A percentile compares a stretch with the other conserved stretches of the same genome.
These are phyloP conservation scores for Lenzites betulinus DNA, from an alignment of 768 basidiomycete genomes.

Conservation along the genomic window DNA sequence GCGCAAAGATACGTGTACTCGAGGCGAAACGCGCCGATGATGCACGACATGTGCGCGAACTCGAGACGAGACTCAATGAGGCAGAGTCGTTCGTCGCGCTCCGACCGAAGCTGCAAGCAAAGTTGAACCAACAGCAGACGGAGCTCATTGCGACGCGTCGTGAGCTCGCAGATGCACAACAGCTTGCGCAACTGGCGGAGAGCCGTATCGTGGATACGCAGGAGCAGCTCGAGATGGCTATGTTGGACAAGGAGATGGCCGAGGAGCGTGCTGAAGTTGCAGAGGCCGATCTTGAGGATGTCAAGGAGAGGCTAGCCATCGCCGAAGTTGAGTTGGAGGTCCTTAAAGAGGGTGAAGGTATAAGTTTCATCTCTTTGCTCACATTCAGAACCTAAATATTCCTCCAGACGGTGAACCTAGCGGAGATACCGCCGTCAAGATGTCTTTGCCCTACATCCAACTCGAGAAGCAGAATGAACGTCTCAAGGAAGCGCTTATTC, in stretches of 20 bases:
- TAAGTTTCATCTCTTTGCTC: neutral
- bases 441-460: conserved; percentile 73
- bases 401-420: conserved; percentile 29
- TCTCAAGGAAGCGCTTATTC: conserved; percentile 89
- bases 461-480: conserved; percentile 97
- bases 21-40: conserved; percentile 90
- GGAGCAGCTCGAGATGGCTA: conserved; percentile 93
- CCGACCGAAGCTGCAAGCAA: conserved; percentile 89
- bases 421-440: conserved; percentile 45
- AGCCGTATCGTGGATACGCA: conserved; percentile 72
- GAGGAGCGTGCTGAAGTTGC: conserved; percentile 88
- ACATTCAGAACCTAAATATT: neutral
- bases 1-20: conserved; percentile 79
- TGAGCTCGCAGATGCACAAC: conserved; percentile 73
- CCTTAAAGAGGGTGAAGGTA: conserved; percentile 57
- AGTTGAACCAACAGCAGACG: conserved; percentile 77
- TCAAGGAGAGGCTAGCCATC: conserved; percentile 76
- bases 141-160: conserved; percentile 78
- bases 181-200: conserved; percentile 73
- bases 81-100: conserved; percentile 82
- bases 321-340: conserved; percentile 84
- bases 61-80: conserved; percentile 83
- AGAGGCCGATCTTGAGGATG: conserved; percentile 74
- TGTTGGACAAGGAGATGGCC: conserved; percentile 95
- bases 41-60: conserved; percentile 76